Evolutionary conservation across 306 rosid species (phyloP), one percentile per base, ranked within the genome.

Genomic region (Ochetophila trinervis): DNA sequence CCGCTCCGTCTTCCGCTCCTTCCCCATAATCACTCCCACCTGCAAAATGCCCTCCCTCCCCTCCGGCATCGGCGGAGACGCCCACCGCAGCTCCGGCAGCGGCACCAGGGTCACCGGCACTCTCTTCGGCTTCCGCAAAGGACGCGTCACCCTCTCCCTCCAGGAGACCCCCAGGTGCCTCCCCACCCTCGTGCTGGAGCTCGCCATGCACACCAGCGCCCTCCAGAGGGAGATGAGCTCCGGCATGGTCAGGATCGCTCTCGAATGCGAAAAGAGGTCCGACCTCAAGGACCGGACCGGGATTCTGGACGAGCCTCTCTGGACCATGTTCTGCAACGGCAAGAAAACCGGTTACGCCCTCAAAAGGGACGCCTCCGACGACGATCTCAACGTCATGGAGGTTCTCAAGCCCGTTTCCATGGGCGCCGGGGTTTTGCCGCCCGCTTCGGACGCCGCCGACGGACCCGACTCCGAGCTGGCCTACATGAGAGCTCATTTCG

Each of bases 281-380:
- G 96, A 88, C 45, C 2, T 1, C 0, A 91, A 82, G 60, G 86
- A 88, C 44, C 87, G 71, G 74, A 83, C 86, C 0, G 61, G n/a
- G 68, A 23, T 91, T 1, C 4, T 73, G 40, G 88, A 91, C 0
- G 98, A 91, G 68, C 87, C 81, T 0, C 2, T 80, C 0, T 91
- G 98, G 98, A 76, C 87, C 0, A 91, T 88, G 92, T 91, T 47
- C 8, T 91, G 88, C 48, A 88, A 91, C 0, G 98, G 96, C 23
- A 91, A 91, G 78, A 91, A 88, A 64, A 68, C 40, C 0, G 98
- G 98, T 0, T 88, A 88, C 16, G 95, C 87, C 4, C 79, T 87
- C 8, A 85, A 54, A 74, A 85, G 95, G 63, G 95, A 87, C 6
- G 81, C 96, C 0, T 52, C 81, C 0, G 95, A 75, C 20, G 95